Evolutionary conservation across 2,329 filamentous ascomycete species (phyloP).

Genomic region (Fusarium napiforme): DNA sequence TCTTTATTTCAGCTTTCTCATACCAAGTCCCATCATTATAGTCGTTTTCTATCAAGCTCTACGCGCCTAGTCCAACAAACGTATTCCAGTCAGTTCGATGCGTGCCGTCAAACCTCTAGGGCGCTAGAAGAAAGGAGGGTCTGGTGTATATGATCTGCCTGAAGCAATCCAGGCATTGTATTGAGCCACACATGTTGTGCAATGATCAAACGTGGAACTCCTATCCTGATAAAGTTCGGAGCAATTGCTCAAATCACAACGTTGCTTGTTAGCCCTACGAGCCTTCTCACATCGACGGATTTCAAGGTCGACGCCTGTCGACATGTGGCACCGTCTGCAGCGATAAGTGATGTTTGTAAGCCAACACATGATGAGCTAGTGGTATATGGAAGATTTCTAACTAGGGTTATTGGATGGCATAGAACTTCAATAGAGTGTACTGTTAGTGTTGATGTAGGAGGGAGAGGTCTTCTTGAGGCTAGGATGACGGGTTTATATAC

Average conservation of each 20-base stretch:
- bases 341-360: background rate
- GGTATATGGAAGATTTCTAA: too few relatives aligned
- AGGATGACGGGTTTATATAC: background rate
- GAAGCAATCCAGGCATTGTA: background rate
- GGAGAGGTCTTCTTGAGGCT: background rate
- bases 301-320: background rate
- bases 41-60: fast-evolving
- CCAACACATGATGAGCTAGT: background rate
- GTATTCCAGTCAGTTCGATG: too few relatives aligned
- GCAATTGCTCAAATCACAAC: background rate
- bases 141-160: background rate
- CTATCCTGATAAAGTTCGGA: background rate
- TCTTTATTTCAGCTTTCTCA: background rate
- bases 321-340: background rate
- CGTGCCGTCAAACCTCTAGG: fast-evolving
- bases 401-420: too few relatives aligned
- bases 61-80: background rate
- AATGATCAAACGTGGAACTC: background rate
- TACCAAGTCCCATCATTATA: too few relatives aligned
- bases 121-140: background rate
- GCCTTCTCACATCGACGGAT: background rate
- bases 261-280: background rate
- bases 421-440: background rate
- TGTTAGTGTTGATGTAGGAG: too few relatives aligned
- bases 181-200: background rate